Conservation (phyloP, 106 monocot species). For the Platanthera guangdongensis region DNA sequence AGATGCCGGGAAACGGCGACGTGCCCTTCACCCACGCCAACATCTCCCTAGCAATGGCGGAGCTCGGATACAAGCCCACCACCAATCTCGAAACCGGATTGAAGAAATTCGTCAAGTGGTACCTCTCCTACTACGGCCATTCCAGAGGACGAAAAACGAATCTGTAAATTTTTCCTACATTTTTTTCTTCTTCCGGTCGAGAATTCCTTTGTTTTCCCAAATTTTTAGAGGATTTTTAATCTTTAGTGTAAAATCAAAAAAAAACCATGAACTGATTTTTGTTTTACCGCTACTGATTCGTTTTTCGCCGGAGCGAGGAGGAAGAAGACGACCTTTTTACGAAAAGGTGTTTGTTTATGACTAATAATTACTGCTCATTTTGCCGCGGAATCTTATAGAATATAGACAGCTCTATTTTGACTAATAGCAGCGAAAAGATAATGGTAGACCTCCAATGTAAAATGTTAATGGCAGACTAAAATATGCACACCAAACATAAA, state of each 20-base stretch:
- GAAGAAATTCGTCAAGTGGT: conserved; percentile 29
- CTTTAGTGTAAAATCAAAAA: background rate
- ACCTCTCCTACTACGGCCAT: conserved; percentile 22
- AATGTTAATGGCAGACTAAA: no score
- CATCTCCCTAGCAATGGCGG: conserved; percentile 14
- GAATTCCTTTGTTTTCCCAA: background rate
- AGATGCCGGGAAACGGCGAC: conserved; percentile 25
- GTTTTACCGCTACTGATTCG: background rate
- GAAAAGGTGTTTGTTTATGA: no score
- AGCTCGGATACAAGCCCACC: conserved; percentile 22
- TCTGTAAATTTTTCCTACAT: conserved; percentile 12
- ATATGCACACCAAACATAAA: no score
- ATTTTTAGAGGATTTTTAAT: background rate
- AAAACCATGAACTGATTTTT: background rate
- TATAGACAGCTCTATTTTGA: no score
- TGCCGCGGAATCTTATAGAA: no score
- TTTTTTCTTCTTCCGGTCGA: background rate
- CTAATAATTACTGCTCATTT: no score
- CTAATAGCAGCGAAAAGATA: no score
- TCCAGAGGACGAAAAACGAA: conserved; percentile 7
- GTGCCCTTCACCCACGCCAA: conserved; percentile 28
- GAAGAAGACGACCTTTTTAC: no score
- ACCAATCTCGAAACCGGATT: conserved; percentile 20
- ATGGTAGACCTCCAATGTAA: no score
- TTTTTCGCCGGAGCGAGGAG: background rate